Conservation (phyloP, 2,329 filamentous ascomycete species). For the Alternaria rosae region DNA sequence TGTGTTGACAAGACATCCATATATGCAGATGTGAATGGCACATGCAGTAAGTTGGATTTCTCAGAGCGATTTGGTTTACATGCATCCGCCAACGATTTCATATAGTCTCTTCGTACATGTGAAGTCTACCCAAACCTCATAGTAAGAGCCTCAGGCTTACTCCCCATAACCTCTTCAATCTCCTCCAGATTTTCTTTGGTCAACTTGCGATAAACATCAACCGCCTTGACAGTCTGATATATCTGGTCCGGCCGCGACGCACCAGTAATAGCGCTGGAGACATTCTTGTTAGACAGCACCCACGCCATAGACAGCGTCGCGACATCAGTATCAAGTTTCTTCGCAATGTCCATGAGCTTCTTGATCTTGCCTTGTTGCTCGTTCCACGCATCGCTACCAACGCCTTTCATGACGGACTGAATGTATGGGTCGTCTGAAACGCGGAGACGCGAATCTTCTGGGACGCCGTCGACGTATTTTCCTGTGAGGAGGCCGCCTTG, state of each 20-base stretch:
- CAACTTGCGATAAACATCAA: constrained; percentile 55
- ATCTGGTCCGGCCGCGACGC: constrained; percentile 42
- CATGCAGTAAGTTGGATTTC: too few relatives aligned
- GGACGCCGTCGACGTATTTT: constrained; percentile 69
- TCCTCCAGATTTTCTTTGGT: constrained; percentile 55
- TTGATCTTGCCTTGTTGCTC: constrained; percentile 65
- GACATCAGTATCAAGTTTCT: constrained; percentile 67
- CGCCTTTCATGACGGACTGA: constrained; percentile 47
- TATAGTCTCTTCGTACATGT: too few relatives aligned
- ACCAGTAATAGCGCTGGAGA: constrained; percentile 41
- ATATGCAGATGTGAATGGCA: too few relatives aligned
- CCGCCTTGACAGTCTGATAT: constrained; percentile 51
- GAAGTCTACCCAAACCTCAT: constrained; percentile 32
- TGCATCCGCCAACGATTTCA: too few relatives aligned
- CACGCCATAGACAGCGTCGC: constrained; percentile 48
- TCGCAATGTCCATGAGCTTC: constrained; percentile 60
- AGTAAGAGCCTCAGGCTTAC: constrained; percentile 39
- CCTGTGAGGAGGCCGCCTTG: constrained; percentile 65
- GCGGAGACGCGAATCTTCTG: constrained; percentile 64
- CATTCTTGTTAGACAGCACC: constrained; percentile 44
- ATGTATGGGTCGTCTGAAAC: constrained; percentile 65
- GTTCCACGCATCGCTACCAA: constrained; percentile 62
- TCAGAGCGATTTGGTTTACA: too few relatives aligned
- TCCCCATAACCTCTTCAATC: constrained; percentile 45
- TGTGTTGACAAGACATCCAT: too few relatives aligned